These are phyloP conservation scores for Podospora bellae-mahoneyi DNA, from an alignment of 495 filamentous ascomycete genomes.

Conservation along the genomic window DNA sequence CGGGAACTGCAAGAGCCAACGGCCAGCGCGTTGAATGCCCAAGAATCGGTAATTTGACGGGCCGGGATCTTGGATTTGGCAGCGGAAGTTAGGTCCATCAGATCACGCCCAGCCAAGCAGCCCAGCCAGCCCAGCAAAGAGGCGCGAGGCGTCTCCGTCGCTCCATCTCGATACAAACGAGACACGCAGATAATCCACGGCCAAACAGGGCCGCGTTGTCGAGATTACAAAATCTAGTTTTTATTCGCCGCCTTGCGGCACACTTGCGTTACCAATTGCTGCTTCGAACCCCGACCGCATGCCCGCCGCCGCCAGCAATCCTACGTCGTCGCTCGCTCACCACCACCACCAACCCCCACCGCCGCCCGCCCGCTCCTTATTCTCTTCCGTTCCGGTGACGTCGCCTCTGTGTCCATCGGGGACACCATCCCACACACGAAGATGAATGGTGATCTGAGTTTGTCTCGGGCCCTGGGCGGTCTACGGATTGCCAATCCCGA, in stretches of 20 bases:
- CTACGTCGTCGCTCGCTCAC: conserved; percentile 11
- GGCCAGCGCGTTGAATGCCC: conserved; percentile 15
- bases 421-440: conserved; percentile 12
- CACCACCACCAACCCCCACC: background rate
- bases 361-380: background rate
- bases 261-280: background rate
- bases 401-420: conserved; percentile 9
- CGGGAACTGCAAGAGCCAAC: conserved; percentile 1
- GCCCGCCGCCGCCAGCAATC: conserved; percentile 4
- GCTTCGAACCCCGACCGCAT: conserved; percentile 15
- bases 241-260: conserved; percentile 16
- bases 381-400: conserved; percentile 13
- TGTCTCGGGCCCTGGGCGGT: conserved; percentile 89
- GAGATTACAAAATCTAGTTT: conserved; percentile 4
- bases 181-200: conserved; percentile 6
- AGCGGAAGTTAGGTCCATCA: conserved; percentile 12
- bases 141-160: conserved; percentile 2
- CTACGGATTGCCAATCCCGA: conserved; percentile 97
- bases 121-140: background rate
- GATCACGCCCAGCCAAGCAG: background rate
- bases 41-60: conserved; percentile 18
- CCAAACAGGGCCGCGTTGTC: conserved; percentile 11
- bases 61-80: conserved; percentile 8
- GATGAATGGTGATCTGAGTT: conserved; percentile 91
- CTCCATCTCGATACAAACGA: conserved; percentile 15